A percentile compares a stretch with the other conserved stretches of the same genome.
phyloP scores from a whole-genome alignment of 164 flowering plant species.

The Piper betle region DNA sequence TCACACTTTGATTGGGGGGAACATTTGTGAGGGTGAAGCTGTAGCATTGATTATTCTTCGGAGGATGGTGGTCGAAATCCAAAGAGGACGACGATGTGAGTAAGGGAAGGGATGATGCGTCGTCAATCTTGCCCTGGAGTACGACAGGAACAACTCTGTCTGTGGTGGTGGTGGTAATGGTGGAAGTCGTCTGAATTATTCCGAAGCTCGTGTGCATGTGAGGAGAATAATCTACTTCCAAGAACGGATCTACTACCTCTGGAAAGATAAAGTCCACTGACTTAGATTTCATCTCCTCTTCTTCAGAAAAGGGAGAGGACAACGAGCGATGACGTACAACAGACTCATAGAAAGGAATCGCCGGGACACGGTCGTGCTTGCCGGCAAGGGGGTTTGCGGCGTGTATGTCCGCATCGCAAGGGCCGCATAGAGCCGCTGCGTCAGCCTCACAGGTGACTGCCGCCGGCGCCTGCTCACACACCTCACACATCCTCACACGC shows the following conservation, averaged over 20 bases:
- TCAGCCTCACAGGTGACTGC: slow-evolving; percentile 89
- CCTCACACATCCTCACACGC: slow-evolving; percentile 86
- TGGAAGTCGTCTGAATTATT: slow-evolving; percentile 24
- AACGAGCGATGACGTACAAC: slow-evolving; percentile 7
- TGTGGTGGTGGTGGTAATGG: not conserved
- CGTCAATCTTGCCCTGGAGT: slow-evolving; percentile 9
- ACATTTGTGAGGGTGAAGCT: no score
- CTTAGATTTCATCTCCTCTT: slow-evolving; percentile 7
- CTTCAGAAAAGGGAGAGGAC: slow-evolving; percentile 12
- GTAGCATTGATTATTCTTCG: no score
- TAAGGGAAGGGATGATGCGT: slow-evolving; percentile 34
- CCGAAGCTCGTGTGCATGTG: slow-evolving; percentile 46
- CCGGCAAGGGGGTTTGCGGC: slow-evolving; percentile 86
- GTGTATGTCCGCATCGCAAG: slow-evolving; percentile 91
- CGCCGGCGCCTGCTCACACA: slow-evolving; percentile 90
- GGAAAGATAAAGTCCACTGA: no score
- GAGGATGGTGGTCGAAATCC: no score
- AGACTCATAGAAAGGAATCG: slow-evolving; percentile 30
- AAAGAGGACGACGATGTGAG: slow-evolving; percentile 83
- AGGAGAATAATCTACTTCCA: slow-evolving; percentile 15
- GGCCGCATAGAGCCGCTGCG: slow-evolving; percentile 83
- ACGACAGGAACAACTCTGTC: slow-evolving; percentile 80
- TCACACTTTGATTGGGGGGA: no score
- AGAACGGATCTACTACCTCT: no score
- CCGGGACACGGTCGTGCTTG: slow-evolving; percentile 81